phyloP scores from a whole-genome alignment of 192 early-diverging fungal genomes.

The Paraglomus occultum region DNA sequence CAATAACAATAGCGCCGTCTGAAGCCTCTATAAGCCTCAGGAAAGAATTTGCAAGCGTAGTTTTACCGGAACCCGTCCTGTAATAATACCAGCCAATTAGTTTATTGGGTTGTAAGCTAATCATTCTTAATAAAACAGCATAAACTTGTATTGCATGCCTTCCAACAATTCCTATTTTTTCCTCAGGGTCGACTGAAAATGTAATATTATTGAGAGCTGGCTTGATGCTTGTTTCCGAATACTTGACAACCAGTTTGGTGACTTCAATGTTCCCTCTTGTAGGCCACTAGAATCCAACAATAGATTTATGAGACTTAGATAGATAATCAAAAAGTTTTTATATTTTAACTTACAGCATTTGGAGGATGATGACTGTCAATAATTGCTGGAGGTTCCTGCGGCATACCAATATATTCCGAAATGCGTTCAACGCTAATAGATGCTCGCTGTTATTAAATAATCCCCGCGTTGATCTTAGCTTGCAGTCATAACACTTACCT shows the following conservation, averaged over 20 bases:
- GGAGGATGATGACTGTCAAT: slow-evolving; percentile 49
- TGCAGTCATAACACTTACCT: slow-evolving; percentile 25
- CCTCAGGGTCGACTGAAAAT: slow-evolving; percentile 56
- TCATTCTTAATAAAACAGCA: not conserved
- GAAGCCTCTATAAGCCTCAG: slow-evolving; percentile 76
- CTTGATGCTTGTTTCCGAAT: slow-evolving; percentile 58
- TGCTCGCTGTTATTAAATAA: slow-evolving; percentile 56
- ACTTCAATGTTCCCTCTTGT: slow-evolving; percentile 68
- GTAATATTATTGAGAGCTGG: slow-evolving; percentile 77
- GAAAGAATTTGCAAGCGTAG: slow-evolving; percentile 73
- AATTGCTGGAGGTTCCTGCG: slow-evolving; percentile 71
- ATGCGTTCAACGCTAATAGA: slow-evolving; percentile 81
- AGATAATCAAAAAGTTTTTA: slow-evolving; percentile 1
- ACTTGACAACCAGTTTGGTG: slow-evolving; percentile 68
- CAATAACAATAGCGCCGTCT: slow-evolving; percentile 70
- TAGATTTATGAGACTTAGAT: not conserved
- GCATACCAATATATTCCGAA: slow-evolving; percentile 74
- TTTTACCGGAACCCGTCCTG: slow-evolving; percentile 87
- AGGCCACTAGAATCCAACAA: slow-evolving; percentile 60
- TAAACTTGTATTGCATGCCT: slow-evolving; percentile 6
- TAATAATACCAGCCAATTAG: not conserved
- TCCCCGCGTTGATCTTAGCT: slow-evolving; percentile 24
- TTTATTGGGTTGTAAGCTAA: not conserved
- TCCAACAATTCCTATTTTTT: slow-evolving; percentile 94
- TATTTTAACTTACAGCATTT: slow-evolving; percentile 39